Evolutionary conservation across 1,284 basidiomycete species (phyloP).

Genomic region (Blastosporella zonata): DNA sequence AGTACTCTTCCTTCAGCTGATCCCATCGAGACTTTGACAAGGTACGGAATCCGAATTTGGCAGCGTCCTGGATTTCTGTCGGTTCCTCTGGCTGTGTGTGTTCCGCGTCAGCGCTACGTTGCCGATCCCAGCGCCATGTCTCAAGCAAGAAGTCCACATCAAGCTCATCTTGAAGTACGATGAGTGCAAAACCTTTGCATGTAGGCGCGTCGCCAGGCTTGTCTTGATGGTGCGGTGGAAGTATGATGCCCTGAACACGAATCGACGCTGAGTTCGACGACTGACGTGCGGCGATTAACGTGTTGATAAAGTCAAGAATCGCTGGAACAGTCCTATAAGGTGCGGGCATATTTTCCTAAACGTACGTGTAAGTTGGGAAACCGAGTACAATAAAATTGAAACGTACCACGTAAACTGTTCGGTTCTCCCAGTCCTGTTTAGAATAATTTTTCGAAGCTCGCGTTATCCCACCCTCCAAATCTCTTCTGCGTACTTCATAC

Average conservation of each 20-base stretch:
- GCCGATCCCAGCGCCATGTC: slow-evolving; percentile 58
- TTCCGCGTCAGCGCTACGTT: background rate
- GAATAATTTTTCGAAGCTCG: slow-evolving; percentile 29
- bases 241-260: slow-evolving; percentile 48
- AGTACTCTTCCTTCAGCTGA: slow-evolving; percentile 58
- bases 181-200: slow-evolving; percentile 71
- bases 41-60: slow-evolving; percentile 55
- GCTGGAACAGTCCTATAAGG: slow-evolving; percentile 45
- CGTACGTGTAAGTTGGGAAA: background rate
- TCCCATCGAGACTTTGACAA: slow-evolving; percentile 61
- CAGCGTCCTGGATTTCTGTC: slow-evolving; percentile 38
- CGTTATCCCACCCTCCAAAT: slow-evolving; percentile 32
- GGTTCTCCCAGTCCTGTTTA: slow-evolving; percentile 54
- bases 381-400: background rate
- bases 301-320: slow-evolving; percentile 43
- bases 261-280: slow-evolving; percentile 16
- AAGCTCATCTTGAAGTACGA: slow-evolving; percentile 43
- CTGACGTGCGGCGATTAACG: slow-evolving; percentile 33
- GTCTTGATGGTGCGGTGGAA: slow-evolving; percentile 63
- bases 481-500: slow-evolving; percentile 60
- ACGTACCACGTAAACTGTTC: slow-evolving; percentile 65
- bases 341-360: slow-evolving; percentile 68
- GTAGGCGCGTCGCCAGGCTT: slow-evolving; percentile 46
- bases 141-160: slow-evolving; percentile 42
- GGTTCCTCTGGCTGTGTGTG: background rate